Conservation (phyloP, 73 alveolate species). For the Blepharisma stoltei region DNA sequence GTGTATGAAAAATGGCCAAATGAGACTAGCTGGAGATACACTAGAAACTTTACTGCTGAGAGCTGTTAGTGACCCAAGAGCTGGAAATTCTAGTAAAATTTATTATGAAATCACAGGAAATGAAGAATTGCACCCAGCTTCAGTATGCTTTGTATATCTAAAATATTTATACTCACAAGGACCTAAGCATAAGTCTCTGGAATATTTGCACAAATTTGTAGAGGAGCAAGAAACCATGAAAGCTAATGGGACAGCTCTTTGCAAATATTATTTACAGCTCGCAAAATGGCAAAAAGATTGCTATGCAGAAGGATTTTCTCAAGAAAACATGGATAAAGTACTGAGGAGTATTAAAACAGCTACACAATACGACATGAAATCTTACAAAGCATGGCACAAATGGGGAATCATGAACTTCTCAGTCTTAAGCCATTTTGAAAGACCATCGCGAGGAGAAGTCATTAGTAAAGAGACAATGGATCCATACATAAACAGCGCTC, state of each 20-base stretch:
- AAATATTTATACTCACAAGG: constrained; percentile 15
- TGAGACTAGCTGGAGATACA: constrained; percentile 20
- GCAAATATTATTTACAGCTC: constrained; percentile 64
- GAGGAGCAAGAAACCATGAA: constrained; percentile 21
- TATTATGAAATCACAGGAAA: background rate
- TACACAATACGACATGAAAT: constrained; percentile 59
- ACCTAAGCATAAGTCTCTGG: constrained; percentile 3
- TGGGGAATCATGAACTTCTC: constrained; percentile 78
- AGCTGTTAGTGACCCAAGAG: background rate
- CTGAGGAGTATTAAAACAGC: constrained; percentile 70
- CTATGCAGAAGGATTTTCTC: background rate
- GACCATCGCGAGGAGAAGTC: background rate
- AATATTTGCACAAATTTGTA: constrained; percentile 3
- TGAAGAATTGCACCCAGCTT: constrained; percentile 33
- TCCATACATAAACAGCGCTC: constrained; percentile 12
- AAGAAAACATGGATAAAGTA: constrained; percentile 45
- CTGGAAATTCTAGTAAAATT: constrained; percentile 5
- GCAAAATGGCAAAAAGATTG: constrained; percentile 66
- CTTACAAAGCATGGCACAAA: constrained; percentile 88
- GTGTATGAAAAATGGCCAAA: constrained; percentile 25
- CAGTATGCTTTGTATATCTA: constrained; percentile 23
- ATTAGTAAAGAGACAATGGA: constrained; percentile 2
- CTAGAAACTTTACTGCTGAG: constrained; percentile 11
- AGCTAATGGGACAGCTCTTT: background rate
- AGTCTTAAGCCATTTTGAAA: constrained; percentile 46